phyloP scores from a whole-genome alignment of 306 rosid species.

The Argentina anserina region DNA sequence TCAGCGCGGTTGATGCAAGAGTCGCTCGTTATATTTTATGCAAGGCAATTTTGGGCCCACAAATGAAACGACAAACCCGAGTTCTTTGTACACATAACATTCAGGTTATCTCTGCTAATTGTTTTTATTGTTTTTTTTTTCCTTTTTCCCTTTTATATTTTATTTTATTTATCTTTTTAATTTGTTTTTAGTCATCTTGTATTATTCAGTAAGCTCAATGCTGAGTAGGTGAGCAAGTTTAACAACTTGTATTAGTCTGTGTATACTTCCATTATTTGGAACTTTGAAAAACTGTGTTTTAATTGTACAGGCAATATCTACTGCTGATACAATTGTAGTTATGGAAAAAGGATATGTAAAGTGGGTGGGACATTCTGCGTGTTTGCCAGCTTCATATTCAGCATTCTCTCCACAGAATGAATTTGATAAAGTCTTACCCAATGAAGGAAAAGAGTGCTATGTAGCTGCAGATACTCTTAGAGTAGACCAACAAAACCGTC shows the following conservation, averaged over 20 bases:
- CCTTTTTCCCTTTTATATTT: too few relatives aligned
- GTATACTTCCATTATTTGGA: not conserved
- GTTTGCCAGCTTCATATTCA: constrained; percentile 47
- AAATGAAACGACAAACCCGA: constrained; percentile 60
- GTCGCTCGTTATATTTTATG: constrained; percentile 76
- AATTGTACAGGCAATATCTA: constrained; percentile 67
- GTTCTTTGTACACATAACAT: constrained; percentile 76
- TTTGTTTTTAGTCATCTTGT: not conserved
- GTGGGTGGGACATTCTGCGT: constrained; percentile 68
- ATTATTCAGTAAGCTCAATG: not conserved
- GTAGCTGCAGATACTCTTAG: constrained; percentile 29
- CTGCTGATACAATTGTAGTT: constrained; percentile 65
- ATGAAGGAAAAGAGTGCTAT: constrained; percentile 40
- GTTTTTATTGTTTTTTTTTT: too few relatives aligned
- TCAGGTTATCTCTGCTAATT: constrained; percentile 52
- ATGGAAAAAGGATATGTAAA: constrained; percentile 80
- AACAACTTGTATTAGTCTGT: not conserved
- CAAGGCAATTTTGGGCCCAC: constrained; percentile 77
- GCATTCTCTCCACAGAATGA: constrained; percentile 67
- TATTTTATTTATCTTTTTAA: not conserved
- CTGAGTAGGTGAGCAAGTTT: not conserved
- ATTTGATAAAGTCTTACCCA: constrained; percentile 44
- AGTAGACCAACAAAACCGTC: constrained; percentile 25
- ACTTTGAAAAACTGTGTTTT: not conserved
- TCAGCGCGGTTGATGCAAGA: constrained; percentile 88